A percentile compares a stretch with the other conserved stretches of the same genome.
phyloP scores from a whole-genome alignment of 306 rosid genomes.

The Sesbania bispinosa region DNA sequence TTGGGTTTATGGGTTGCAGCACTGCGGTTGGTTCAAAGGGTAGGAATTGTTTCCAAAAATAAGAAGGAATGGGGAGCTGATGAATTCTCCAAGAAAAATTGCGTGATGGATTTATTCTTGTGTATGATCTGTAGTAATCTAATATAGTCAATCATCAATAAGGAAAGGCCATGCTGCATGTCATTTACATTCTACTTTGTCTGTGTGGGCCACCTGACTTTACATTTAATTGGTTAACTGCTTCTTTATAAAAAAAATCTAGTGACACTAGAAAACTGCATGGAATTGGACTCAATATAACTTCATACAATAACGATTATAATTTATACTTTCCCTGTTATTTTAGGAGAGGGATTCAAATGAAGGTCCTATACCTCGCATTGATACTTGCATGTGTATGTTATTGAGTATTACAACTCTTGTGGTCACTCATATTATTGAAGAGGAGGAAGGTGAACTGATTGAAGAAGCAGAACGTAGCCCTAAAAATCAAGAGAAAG shows the following conservation, averaged over 20 bases:
- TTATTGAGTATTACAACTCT: conserved; percentile 70
- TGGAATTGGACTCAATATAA: conserved; percentile 16
- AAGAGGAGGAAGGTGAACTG: conserved; percentile 83
- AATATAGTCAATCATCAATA: not conserved
- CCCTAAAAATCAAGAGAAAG: conserved; percentile 51
- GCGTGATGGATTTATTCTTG: conserved; percentile 13
- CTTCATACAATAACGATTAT: not conserved
- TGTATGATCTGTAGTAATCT: conserved; percentile 6
- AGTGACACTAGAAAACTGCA: conserved; percentile 9
- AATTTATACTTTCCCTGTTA: not conserved
- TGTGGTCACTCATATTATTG: conserved; percentile 58
- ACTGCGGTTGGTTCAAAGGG: conserved; percentile 89
- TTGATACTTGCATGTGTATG: conserved; percentile 82
- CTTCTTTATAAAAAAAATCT: not conserved
- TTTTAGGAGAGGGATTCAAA: conserved; percentile 75
- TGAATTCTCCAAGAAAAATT: conserved; percentile 15
- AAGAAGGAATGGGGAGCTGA: not conserved
- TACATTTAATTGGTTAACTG: not conserved
- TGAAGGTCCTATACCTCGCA: conserved; percentile 78
- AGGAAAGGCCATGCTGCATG: conserved; percentile 16
- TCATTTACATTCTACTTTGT: conserved; percentile 10
- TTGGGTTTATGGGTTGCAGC: conserved; percentile 91
- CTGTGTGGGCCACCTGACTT: conserved; percentile 9
- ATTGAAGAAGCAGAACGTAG: conserved; percentile 55
- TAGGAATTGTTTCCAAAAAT: conserved; percentile 41